Evolutionary conservation across 139 green algal genomes (phyloP).

Genomic region (Dunaliella primolecta): DNA sequence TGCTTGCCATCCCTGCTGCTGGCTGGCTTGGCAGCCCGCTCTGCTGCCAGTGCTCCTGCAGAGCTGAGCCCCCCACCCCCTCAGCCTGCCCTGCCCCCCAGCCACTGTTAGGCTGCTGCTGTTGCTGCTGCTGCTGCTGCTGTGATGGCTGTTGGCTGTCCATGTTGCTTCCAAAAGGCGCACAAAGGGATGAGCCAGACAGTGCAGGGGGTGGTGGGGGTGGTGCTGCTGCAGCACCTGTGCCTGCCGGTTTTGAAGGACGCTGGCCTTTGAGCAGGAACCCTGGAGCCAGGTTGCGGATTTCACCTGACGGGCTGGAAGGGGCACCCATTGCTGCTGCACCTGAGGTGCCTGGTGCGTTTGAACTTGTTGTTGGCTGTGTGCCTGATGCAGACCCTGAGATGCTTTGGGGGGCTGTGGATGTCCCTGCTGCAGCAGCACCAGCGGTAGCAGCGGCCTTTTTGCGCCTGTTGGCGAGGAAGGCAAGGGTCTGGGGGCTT

Average conservation of each 20-base stretch:
- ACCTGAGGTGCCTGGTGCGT: too few relatives aligned
- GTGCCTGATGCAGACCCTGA: too few relatives aligned
- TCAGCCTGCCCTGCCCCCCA: neutral
- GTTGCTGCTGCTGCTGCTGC: too few relatives aligned
- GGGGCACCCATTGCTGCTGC: neutral
- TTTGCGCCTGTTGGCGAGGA: constrained; percentile 22
- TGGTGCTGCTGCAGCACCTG: constrained; percentile 11
- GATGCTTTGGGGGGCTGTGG: too few relatives aligned
- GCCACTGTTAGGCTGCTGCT: too few relatives aligned
- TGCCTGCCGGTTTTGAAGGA: neutral
- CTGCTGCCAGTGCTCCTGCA: constrained; percentile 4
- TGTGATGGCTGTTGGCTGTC: neutral
- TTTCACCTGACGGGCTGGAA: neutral
- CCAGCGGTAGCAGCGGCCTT: neutral
- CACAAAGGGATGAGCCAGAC: neutral
- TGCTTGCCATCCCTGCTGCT: neutral
- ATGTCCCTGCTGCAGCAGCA: too few relatives aligned
- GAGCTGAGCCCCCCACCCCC: neutral
- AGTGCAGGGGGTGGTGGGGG: neutral
- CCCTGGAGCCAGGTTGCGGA: neutral
- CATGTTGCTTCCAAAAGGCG: neutral
- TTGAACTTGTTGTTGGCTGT: too few relatives aligned
- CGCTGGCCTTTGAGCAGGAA: neutral
- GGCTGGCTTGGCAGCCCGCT: neutral
- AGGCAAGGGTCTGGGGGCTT: constrained; percentile 18